phyloP scores from a whole-genome alignment of 2,329 filamentous ascomycete species.

The Plenodomus lindquistii region DNA sequence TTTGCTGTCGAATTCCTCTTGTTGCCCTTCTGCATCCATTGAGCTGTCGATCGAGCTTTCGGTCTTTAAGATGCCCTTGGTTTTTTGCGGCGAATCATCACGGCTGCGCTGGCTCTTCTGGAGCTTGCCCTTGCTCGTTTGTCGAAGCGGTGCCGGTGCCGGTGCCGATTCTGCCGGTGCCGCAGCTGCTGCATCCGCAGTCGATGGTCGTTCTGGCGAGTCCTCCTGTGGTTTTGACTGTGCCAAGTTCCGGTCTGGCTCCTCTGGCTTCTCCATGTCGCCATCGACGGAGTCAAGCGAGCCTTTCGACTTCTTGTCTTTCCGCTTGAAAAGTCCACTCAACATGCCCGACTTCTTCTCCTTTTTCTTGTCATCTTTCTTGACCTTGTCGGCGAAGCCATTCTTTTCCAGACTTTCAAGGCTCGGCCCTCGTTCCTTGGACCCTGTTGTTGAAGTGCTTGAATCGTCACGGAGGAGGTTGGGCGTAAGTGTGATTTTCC shows the following conservation, averaged over 20 bases:
- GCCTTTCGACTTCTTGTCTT: constrained; percentile 59
- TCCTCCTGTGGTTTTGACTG: constrained; percentile 40
- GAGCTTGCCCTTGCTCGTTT: constrained; percentile 45
- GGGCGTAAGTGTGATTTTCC: constrained; percentile 95
- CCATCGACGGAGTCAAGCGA: constrained; percentile 37
- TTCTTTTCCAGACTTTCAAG: constrained; percentile 77
- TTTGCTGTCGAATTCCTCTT: constrained; percentile 13
- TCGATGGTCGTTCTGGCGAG: constrained; percentile 29
- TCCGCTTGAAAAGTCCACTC: constrained; percentile 69
- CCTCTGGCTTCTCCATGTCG: constrained; percentile 53
- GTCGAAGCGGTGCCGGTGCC: constrained; percentile 31
- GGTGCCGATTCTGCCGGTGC: too few species aligned
- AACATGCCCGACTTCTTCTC: constrained; percentile 73
- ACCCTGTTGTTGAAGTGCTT: constrained; percentile 43
- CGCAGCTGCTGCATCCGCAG: constrained; percentile 27
- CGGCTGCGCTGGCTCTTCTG: constrained; percentile 39
- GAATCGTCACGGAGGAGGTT: constrained; percentile 85
- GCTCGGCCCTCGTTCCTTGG: constrained; percentile 62
- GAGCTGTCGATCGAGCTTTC: constrained; percentile 35
- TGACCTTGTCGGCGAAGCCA: constrained; percentile 61
- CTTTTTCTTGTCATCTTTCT: constrained; percentile 77
- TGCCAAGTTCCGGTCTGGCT: constrained; percentile 39
- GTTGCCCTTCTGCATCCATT: constrained; percentile 17
- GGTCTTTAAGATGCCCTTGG: constrained; percentile 36
- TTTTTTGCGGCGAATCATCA: constrained; percentile 39